phyloP scores from a whole-genome alignment of 768 basidiomycete species.

The Lactarius pseudohatsudake region DNA sequence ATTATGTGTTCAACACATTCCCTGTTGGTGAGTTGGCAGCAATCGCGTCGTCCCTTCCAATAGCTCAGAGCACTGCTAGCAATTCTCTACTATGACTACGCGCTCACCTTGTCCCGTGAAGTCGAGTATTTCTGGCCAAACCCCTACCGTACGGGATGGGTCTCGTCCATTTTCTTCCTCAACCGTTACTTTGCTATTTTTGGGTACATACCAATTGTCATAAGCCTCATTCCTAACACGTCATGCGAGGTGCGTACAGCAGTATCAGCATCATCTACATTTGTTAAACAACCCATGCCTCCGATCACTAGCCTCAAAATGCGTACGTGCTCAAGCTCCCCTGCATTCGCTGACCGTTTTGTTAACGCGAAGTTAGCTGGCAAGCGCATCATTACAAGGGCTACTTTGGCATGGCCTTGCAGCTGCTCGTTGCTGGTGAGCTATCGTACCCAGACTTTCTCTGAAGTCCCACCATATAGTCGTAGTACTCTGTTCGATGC shows the following conservation, averaged over 20 bases:
- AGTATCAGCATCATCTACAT: not conserved
- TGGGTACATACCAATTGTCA: constrained; percentile 23
- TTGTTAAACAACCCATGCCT: not conserved
- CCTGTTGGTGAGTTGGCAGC: constrained; percentile 1
- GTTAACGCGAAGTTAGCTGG: not conserved
- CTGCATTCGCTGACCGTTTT: not conserved
- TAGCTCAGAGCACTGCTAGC: constrained; percentile 1
- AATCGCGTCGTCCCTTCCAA: not conserved
- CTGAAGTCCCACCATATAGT: not conserved
- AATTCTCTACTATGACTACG: constrained; percentile 31
- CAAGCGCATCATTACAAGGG: not conserved
- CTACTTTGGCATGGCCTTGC: not conserved
- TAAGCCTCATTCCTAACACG: not conserved
- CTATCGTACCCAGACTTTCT: not conserved
- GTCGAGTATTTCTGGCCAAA: constrained; percentile 27
- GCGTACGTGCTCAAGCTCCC: not conserved
- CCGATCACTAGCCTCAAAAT: not conserved
- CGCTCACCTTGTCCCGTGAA: constrained; percentile 29
- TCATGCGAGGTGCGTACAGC: not conserved
- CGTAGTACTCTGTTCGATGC: constrained; percentile 5
- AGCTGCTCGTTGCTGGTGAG: constrained; percentile 7
- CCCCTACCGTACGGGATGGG: constrained; percentile 1
- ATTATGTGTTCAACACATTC: not conserved
- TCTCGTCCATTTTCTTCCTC: constrained; percentile 27
- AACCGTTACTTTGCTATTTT: constrained; percentile 29